These are phyloP conservation scores for Pueraria montana DNA, from an alignment of 306 rosid genomes.

Conservation along the genomic window DNA sequence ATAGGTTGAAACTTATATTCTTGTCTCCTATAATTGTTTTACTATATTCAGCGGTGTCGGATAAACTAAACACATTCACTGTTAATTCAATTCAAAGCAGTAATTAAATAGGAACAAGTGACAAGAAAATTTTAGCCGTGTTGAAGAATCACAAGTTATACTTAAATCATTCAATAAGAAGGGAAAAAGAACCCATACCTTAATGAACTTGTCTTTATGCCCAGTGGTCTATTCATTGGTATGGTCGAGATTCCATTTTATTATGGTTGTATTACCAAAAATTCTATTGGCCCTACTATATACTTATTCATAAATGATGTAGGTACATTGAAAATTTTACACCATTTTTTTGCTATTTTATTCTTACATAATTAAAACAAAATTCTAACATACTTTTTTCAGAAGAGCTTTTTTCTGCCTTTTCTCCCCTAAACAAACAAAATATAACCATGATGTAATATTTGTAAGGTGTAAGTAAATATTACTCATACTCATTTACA, in stretches of 20 bases:
- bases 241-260: conserved; percentile 60
- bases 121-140: conserved; percentile 22
- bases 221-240: conserved; percentile 54
- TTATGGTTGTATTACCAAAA: conserved; percentile 50
- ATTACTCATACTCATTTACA: conserved; percentile 23
- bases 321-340: not conserved
- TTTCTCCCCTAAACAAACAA: not conserved
- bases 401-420: too few species aligned
- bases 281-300: conserved; percentile 56
- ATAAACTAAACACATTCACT: conserved; percentile 11
- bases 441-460: not conserved
- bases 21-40: conserved; percentile 3
- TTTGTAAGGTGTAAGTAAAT: not conserved
- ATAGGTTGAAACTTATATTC: not conserved
- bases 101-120: conserved; percentile 10
- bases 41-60: conserved; percentile 14
- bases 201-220: conserved; percentile 49
- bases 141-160: conserved; percentile 11
- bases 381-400: not conserved
- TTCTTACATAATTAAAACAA: not conserved
- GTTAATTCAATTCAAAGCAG: conserved; percentile 17
- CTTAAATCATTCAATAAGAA: conserved; percentile 36
- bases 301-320: conserved; percentile 36
- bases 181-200: conserved; percentile 9
- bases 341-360: not conserved